These are phyloP conservation scores for Cyberlindnera subsufficiens DNA, from an alignment of 805 yeast species.

Conservation along the genomic window DNA sequence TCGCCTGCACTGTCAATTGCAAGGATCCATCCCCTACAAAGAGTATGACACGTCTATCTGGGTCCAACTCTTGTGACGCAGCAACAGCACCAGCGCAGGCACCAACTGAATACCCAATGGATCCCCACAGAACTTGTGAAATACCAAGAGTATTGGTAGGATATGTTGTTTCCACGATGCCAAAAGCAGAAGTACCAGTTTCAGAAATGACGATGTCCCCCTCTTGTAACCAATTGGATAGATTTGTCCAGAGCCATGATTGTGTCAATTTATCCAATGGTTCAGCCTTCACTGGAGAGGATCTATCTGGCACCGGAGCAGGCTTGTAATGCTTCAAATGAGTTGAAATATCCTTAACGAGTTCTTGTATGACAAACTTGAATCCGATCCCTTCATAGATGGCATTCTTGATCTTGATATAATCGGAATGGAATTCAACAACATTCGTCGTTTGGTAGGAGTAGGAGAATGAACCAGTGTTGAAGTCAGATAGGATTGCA, in stretches of 20 bases:
- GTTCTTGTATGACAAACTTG: conserved; percentile 44
- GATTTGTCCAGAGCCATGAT: conserved; percentile 60
- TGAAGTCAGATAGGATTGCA: conserved; percentile 78
- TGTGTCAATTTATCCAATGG: conserved; percentile 44
- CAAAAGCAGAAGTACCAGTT: conserved; percentile 70
- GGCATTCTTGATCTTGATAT: conserved; percentile 61
- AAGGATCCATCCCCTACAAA: conserved; percentile 72
- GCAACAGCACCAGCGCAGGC: conserved; percentile 59
- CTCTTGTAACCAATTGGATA: conserved; percentile 51
- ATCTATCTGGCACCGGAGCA: conserved; percentile 46
- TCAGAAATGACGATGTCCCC: conserved; percentile 64
- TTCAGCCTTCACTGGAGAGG: conserved; percentile 31
- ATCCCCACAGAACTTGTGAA: conserved; percentile 70
- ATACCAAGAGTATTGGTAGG: conserved; percentile 56
- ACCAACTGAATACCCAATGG: conserved; percentile 64
- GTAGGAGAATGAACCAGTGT: conserved; percentile 80
- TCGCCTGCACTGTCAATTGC: conserved; percentile 67
- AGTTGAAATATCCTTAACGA: conserved; percentile 31
- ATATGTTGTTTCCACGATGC: conserved; percentile 57
- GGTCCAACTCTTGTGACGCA: conserved; percentile 30
- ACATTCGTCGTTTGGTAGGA: conserved; percentile 59
- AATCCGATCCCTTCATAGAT: conserved; percentile 64
- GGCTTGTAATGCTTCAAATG: conserved; percentile 39
- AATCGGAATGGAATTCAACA: conserved; percentile 34
- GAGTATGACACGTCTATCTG: conserved; percentile 51